Base-by-base conservation (phyloP, 78 protist genomes). In the Tieghemostelium lacteum region DNA sequence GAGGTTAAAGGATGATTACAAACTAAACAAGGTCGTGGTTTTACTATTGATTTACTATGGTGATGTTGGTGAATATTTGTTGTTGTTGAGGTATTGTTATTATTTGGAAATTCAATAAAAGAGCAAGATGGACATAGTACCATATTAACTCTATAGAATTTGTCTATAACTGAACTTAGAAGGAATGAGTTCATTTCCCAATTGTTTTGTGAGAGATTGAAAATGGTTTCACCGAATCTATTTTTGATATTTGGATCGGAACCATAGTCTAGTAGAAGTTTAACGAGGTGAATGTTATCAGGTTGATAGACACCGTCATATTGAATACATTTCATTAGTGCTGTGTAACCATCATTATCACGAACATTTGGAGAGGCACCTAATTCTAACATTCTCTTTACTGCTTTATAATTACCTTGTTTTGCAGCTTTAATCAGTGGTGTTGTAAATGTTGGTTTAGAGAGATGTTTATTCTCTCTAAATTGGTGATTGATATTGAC, bases 231-330 rank as follows among this genome's bases (percentile, higher is more conserved):
- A 49, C 78, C 80, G 37, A n/a, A 37, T 22, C 1, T 37, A 33
- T 62, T 69, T 29, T 58, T 83, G 19, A 83, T 55, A 7, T 31
- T 39, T 28, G 91, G 91, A 60, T 83, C 91, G 50, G 91, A 45
- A 20, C 91, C 91, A 83, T 31, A 55, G 19, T 83, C 78, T 49
- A 83, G 45, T 16, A 83, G 29, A 45, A 83, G 22, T 20, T 39
- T 31, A 0, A 69, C 14, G 0, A 83, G 37, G 39, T 61, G 26
- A 28, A 83, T 55, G 33, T 40, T 64, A n/a, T 62, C 55, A 2
- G 91, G 91, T 36, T 83, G 91, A 40, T 45, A 70, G n/a, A 83
- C 54, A 58, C 91, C 91, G 33, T 83, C 91, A 60, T 64, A 83
- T 57, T 83, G 91, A 22, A 83, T 24, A 31, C 77, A 40, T 33